phyloP scores from a whole-genome alignment of 345 rosid genomes.

The Lumnitzera littorea region DNA sequence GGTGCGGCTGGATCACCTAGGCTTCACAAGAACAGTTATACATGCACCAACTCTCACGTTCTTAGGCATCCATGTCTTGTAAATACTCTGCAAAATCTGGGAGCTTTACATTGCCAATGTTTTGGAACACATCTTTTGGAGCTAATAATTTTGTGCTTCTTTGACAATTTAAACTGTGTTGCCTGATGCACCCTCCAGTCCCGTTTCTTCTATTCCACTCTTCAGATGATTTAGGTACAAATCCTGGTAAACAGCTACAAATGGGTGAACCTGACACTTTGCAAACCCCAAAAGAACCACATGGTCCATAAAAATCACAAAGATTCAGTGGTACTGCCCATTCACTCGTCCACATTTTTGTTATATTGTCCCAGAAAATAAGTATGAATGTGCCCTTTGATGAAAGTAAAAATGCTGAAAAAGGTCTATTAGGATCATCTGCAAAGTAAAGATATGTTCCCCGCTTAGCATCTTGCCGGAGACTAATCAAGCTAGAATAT shows the following conservation, averaged over 20 bases:
- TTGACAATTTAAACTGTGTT: conserved; percentile 2
- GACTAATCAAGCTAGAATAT: no score
- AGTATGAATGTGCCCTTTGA: conserved; percentile 6
- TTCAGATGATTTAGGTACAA: conserved; percentile 10
- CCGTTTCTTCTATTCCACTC: conserved; percentile 10
- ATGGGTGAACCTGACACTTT: background rate
- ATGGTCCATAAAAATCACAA: conserved; percentile 14
- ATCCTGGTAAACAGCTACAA: conserved; percentile 21
- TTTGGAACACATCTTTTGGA: background rate
- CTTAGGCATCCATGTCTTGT: no score
- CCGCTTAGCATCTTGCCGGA: no score
- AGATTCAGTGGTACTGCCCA: conserved; percentile 14
- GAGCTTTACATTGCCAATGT: background rate
- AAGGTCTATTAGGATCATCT: background rate
- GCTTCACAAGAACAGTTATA: conserved; percentile 11
- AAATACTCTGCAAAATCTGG: background rate
- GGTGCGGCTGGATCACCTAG: background rate
- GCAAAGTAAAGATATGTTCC: no score
- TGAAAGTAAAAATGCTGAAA: conserved; percentile 8
- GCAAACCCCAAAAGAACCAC: conserved; percentile 18
- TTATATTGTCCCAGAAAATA: conserved; percentile 7
- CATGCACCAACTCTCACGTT: conserved; percentile 11
- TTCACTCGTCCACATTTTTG: conserved; percentile 5
- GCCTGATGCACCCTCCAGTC: conserved; percentile 16
- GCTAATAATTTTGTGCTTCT: background rate